phyloP scores from a whole-genome alignment of 768 basidiomycete genomes.

The Naganishia antarctica region DNA sequence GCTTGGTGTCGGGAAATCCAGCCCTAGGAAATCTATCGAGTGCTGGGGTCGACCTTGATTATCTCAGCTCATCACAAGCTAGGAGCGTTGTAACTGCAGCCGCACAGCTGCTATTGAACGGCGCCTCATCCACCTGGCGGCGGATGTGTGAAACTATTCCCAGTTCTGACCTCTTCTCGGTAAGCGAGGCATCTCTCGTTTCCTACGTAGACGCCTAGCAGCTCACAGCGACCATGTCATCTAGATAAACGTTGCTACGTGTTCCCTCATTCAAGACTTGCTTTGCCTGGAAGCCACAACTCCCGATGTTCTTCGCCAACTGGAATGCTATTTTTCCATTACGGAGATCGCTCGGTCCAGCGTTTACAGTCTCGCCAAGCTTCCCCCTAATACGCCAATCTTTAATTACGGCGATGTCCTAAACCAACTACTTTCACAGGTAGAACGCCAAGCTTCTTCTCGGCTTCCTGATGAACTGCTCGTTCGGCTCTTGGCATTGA shows the following conservation, averaged over 20 bases:
- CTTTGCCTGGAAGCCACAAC: not conserved
- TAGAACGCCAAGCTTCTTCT: not conserved
- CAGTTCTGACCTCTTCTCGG: not conserved
- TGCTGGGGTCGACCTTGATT: not conserved
- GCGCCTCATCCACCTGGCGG: slow-evolving; percentile 3
- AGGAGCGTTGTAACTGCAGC: not conserved
- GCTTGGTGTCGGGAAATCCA: not conserved
- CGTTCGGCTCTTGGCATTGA: not conserved
- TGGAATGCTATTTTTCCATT: not conserved
- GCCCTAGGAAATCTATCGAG: no score
- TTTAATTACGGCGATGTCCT: not conserved
- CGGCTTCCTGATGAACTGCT: not conserved
- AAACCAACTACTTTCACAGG: not conserved
- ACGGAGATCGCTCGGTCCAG: slow-evolving; percentile 2
- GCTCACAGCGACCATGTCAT: not conserved
- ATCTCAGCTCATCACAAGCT: not conserved
- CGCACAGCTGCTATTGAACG: not conserved
- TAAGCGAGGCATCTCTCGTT: not conserved
- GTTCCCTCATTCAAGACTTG: not conserved
- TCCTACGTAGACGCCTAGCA: no score
- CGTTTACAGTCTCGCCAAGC: not conserved
- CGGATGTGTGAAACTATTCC: slow-evolving; percentile 1
- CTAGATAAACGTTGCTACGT: not conserved
- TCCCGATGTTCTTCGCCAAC: not conserved
- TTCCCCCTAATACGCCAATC: not conserved